Conservation (phyloP, 805 yeast genomes). For the Wickerhamiella domercqiae region DNA sequence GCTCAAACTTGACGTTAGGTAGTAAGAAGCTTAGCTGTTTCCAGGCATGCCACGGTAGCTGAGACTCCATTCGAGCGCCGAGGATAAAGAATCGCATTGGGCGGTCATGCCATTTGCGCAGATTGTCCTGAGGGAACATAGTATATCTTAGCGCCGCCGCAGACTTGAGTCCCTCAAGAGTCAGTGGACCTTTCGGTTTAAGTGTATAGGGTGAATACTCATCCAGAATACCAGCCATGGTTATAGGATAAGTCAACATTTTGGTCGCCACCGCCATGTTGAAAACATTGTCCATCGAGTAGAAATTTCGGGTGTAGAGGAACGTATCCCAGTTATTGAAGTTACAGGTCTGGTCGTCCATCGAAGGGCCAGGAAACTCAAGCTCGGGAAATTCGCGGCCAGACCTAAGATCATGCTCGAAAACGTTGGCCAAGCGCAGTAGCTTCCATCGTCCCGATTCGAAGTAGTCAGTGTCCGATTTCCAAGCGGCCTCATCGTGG, state of each 20-base stretch:
- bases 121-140: slow-evolving; percentile 54
- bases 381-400: slow-evolving; percentile 94
- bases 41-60: slow-evolving; percentile 92
- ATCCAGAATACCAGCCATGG: slow-evolving; percentile 72
- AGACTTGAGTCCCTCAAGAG: slow-evolving; percentile 85
- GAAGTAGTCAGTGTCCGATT: slow-evolving; percentile 60
- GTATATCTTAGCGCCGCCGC: slow-evolving; percentile 86
- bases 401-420: slow-evolving; percentile 86
- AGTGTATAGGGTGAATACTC: slow-evolving; percentile 71
- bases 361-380: slow-evolving; percentile 74
- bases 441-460: slow-evolving; percentile 47
- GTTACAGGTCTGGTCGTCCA: slow-evolving; percentile 55
- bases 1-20: slow-evolving; percentile 68
- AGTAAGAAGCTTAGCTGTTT: slow-evolving; percentile 74
- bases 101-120: slow-evolving; percentile 55
- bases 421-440: slow-evolving; percentile 74
- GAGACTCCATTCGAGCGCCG: slow-evolving; percentile 87
- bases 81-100: slow-evolving; percentile 80
- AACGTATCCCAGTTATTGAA: slow-evolving; percentile 82
- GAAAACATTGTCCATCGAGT: slow-evolving; percentile 93
- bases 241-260: slow-evolving; percentile 82
- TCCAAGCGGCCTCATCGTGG: slow-evolving; percentile 82
- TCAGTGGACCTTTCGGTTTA: slow-evolving; percentile 73
- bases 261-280: slow-evolving; percentile 91
- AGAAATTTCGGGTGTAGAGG: slow-evolving; percentile 81